A percentile compares a stretch with the other conserved stretches of the same genome.
Conservation (phyloP, 257 asterid genomes). For the Ehretia macrophylla region DNA sequence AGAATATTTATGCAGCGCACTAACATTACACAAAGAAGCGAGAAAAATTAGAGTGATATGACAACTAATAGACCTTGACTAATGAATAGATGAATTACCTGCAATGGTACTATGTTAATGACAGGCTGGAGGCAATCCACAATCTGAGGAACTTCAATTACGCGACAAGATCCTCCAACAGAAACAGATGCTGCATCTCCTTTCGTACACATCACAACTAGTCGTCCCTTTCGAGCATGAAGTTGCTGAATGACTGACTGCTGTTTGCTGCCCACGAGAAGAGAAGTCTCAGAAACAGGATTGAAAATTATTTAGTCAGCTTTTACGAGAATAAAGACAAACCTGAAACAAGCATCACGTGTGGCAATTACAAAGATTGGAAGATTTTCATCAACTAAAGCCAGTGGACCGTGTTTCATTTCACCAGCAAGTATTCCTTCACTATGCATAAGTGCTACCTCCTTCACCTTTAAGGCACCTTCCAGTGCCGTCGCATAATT, state of each 20-base stretch:
- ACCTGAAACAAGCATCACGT: slow-evolving; percentile 96
- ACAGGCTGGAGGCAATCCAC: slow-evolving; percentile 98
- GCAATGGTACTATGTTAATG: slow-evolving; percentile 84
- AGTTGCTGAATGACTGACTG: slow-evolving; percentile 98
- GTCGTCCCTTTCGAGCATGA: slow-evolving; percentile 96
- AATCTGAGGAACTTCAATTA: slow-evolving; percentile 83
- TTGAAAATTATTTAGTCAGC: slow-evolving; percentile 1
- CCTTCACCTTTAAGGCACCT: slow-evolving; percentile 98
- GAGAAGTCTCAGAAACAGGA: slow-evolving; percentile 12
- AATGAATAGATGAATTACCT: slow-evolving; percentile 42
- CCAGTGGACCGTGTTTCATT: slow-evolving; percentile 98
- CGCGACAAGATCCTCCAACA: slow-evolving; percentile 83
- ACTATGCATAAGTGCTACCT: slow-evolving; percentile 98
- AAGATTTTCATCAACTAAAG: slow-evolving; percentile 91
- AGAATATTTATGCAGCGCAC: no score
- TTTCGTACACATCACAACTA: slow-evolving; percentile 83
- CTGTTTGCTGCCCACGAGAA: slow-evolving; percentile 64
- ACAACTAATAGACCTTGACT: neutral
- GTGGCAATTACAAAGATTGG: slow-evolving; percentile 93
- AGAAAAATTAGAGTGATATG: no score
- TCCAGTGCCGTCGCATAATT: slow-evolving; percentile 93
- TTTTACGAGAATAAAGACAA: slow-evolving; percentile 5
- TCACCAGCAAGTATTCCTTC: slow-evolving; percentile 99
- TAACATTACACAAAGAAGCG: no score
- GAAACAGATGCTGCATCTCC: slow-evolving; percentile 82